Evolutionary conservation across 148 eudicot genomes (phyloP).

Genomic region (Rhododendron williamsianum): DNA sequence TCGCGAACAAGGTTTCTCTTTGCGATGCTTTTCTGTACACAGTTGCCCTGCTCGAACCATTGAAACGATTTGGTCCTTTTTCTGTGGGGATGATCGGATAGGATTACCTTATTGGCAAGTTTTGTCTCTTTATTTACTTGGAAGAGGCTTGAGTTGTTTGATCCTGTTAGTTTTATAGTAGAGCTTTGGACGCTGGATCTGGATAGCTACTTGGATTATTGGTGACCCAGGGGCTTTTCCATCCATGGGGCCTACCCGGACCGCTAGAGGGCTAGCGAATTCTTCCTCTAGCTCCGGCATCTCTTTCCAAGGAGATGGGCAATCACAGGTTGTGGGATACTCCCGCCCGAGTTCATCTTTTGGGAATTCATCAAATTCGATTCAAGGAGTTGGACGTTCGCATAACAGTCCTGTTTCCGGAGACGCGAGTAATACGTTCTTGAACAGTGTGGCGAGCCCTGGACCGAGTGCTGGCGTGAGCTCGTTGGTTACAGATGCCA

Average conservation of each 20-base stretch:
- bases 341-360: slow-evolving; percentile 70
- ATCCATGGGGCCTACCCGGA: slow-evolving; percentile 68
- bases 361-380: slow-evolving; percentile 58
- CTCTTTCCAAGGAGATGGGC: slow-evolving; percentile 78
- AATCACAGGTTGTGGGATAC: slow-evolving; percentile 54
- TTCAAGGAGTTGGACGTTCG: slow-evolving; percentile 48
- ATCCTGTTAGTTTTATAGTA: not conserved
- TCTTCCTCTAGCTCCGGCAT: slow-evolving; percentile 84
- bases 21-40: not conserved
- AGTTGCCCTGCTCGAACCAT: not conserved
- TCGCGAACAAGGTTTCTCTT: not conserved
- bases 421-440: slow-evolving; percentile 47
- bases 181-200: slow-evolving; percentile 37
- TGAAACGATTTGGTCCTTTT: not conserved
- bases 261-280: slow-evolving; percentile 64
- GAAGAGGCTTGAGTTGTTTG: not conserved
- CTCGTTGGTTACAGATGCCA: slow-evolving; percentile 84
- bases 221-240: slow-evolving; percentile 49
- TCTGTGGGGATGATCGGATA: not conserved
- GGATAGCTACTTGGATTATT: slow-evolving; percentile 49
- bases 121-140: slow-evolving; percentile 24
- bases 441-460: slow-evolving; percentile 62
- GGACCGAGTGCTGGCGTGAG: slow-evolving; percentile 86
- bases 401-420: slow-evolving; percentile 58
- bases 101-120: not conserved